Conservation (phyloP, 768 basidiomycete species). For the Artomyces pyxidatus region DNA sequence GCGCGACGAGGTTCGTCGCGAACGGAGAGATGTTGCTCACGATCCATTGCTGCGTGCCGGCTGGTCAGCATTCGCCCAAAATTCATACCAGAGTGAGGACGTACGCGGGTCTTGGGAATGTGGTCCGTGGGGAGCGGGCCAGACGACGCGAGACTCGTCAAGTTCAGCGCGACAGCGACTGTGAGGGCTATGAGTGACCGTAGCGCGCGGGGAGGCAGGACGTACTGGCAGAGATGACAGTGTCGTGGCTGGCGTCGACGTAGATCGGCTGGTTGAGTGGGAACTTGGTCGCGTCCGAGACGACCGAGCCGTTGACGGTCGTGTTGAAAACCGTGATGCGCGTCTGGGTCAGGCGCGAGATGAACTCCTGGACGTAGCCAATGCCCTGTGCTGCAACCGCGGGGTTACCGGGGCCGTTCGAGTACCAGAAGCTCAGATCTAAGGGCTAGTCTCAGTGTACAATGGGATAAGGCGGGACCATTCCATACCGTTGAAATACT, state of each 20-base stretch:
- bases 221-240: slow-evolving; percentile 32
- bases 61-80: not conserved
- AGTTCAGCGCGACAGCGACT: slow-evolving; percentile 37
- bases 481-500: slow-evolving; percentile 33
- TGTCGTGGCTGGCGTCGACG: slow-evolving; percentile 40
- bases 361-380: slow-evolving; percentile 36
- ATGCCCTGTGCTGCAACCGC: slow-evolving; percentile 30
- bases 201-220: not conserved
- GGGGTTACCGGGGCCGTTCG: slow-evolving; percentile 35
- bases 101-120: slow-evolving; percentile 26
- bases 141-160: slow-evolving; percentile 32
- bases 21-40: slow-evolving; percentile 38
- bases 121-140: slow-evolving; percentile 34
- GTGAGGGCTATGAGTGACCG: not conserved
- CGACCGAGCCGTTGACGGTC: slow-evolving; percentile 38
- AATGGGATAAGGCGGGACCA: not conserved
- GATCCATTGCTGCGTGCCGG: slow-evolving; percentile 21
- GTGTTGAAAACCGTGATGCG: slow-evolving; percentile 32
- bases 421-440: slow-evolving; percentile 28
- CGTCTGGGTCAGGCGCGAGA: slow-evolving; percentile 34
- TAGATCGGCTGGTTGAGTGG: slow-evolving; percentile 32
- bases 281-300: slow-evolving; percentile 30
- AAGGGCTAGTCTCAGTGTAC: not conserved
- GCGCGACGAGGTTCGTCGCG: slow-evolving; percentile 38
- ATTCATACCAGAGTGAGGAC: not conserved